Conservation (phyloP, 129 eudicot genomes). For the Arctium minus region DNA sequence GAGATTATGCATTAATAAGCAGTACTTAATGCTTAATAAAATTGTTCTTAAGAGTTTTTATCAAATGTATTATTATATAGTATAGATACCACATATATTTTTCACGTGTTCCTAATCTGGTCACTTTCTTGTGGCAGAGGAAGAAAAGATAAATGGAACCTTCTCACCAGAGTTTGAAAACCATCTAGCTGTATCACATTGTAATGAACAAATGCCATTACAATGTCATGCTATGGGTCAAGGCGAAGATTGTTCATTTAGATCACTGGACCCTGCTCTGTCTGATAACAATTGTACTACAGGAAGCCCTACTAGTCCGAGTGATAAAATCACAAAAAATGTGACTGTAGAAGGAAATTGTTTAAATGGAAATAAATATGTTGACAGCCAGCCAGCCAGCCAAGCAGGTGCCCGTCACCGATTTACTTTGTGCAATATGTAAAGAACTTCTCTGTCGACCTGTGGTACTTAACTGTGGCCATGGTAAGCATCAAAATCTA, state of each 20-base stretch:
- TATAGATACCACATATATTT: not conserved
- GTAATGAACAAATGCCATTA: constrained; percentile 9
- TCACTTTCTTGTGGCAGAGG: constrained; percentile 30
- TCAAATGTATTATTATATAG: not conserved
- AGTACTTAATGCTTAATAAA: not conserved
- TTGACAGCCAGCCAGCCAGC: not conserved
- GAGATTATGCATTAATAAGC: not conserved
- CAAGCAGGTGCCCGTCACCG: constrained; percentile 29
- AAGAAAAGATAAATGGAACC: constrained; percentile 33
- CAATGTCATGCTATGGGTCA: constrained; percentile 3
- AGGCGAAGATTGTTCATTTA: constrained; percentile 16
- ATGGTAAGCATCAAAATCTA: constrained; percentile 32
- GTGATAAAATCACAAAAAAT: constrained; percentile 10
- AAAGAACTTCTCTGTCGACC: constrained; percentile 49
- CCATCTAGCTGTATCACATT: constrained; percentile 17
- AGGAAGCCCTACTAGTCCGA: constrained; percentile 19
- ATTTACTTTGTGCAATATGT: constrained; percentile 48
- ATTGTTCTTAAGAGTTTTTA: not conserved
- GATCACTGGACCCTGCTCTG: constrained; percentile 5
- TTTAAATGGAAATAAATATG: constrained; percentile 11
- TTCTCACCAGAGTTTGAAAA: constrained; percentile 52
- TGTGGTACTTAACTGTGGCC: constrained; percentile 71
- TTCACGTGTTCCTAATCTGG: not conserved
- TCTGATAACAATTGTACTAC: constrained; percentile 17
- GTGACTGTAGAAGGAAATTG: constrained; percentile 7